Evolutionary conservation across 176 grass and related monocot genomes (phyloP).

Genomic region (Melocanna baccifera): DNA sequence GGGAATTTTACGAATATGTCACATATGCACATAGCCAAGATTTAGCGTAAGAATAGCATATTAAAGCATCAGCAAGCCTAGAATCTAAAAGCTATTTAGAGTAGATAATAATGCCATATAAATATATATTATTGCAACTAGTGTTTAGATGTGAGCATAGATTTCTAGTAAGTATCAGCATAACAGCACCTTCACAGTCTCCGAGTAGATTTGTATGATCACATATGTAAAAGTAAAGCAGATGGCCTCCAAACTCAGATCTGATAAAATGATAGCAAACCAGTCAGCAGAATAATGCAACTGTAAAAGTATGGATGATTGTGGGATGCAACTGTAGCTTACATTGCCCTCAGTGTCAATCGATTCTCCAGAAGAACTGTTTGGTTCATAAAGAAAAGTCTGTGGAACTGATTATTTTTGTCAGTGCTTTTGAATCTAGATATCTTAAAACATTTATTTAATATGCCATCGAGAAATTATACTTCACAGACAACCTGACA

Average conservation of each 20-base stretch:
- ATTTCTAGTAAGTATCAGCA: conserved; percentile 1
- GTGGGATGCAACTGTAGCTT: conserved; percentile 37
- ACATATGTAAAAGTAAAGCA: conserved; percentile 91
- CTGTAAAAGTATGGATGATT: not conserved
- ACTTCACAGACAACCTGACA: conserved; percentile 50
- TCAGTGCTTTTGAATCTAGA: conserved; percentile 19
- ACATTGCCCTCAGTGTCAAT: conserved; percentile 73
- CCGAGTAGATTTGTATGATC: conserved; percentile 87
- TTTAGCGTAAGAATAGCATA: not conserved
- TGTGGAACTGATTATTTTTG: conserved; percentile 38
- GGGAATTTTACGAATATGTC: not conserved
- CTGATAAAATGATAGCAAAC: conserved; percentile 46
- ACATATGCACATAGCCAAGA: not conserved
- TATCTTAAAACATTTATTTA: conserved; percentile 27
- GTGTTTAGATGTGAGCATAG: not conserved
- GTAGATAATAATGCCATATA: conserved; percentile 6
- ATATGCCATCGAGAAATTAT: conserved; percentile 5
- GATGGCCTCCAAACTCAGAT: conserved; percentile 84
- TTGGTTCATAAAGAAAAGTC: conserved; percentile 81
- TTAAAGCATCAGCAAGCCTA: conserved; percentile 1
- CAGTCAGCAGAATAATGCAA: conserved; percentile 38
- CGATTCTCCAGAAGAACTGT: conserved; percentile 77
- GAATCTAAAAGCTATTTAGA: conserved; percentile 15
- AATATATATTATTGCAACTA: conserved; percentile 1
- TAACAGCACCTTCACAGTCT: conserved; percentile 80